Evolutionary conservation across 225 moss, liverwort and hornwort genomes (phyloP).

Genomic region (Neckera pumila): DNA sequence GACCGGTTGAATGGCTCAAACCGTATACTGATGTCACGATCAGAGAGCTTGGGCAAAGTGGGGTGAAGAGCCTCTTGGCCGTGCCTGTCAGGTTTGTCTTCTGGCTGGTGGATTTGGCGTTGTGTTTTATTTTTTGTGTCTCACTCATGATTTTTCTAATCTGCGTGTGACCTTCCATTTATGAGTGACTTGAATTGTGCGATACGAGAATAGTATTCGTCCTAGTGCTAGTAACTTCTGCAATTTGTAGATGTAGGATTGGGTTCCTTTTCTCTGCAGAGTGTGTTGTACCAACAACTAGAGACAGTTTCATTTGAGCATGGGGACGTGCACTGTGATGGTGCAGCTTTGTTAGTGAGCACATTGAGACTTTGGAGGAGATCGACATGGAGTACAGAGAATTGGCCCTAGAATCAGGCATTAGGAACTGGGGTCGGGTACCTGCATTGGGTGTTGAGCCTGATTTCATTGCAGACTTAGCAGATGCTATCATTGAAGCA

Average conservation of each 20-base stretch:
- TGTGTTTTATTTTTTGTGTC: not conserved
- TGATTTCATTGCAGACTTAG: constrained; percentile 79
- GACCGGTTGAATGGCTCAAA: constrained; percentile 97
- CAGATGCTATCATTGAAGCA: constrained; percentile 94
- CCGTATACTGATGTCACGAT: constrained; percentile 91
- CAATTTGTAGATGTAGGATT: not conserved
- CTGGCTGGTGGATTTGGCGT: not conserved
- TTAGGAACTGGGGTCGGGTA: constrained; percentile 94
- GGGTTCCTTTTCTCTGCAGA: not conserved
- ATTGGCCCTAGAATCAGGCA: constrained; percentile 85
- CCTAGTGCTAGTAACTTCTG: not conserved
- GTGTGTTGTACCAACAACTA: not conserved
- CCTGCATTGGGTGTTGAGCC: constrained; percentile 84
- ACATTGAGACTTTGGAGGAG: constrained; percentile 97
- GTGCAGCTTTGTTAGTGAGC: constrained; percentile 94
- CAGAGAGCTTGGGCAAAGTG: constrained; percentile 73
- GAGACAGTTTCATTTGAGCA: not conserved
- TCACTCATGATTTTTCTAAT: not conserved
- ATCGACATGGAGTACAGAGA: constrained; percentile 98
- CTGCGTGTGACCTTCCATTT: not conserved
- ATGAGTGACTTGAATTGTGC: not conserved
- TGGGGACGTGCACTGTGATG: not conserved
- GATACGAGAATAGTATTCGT: not conserved
- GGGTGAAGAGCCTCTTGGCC: constrained; percentile 83
- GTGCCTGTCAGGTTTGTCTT: constrained; percentile 83